Evolutionary conservation across 768 basidiomycete species (phyloP).

Genomic region (Agaricus sinodeliciosus): DNA sequence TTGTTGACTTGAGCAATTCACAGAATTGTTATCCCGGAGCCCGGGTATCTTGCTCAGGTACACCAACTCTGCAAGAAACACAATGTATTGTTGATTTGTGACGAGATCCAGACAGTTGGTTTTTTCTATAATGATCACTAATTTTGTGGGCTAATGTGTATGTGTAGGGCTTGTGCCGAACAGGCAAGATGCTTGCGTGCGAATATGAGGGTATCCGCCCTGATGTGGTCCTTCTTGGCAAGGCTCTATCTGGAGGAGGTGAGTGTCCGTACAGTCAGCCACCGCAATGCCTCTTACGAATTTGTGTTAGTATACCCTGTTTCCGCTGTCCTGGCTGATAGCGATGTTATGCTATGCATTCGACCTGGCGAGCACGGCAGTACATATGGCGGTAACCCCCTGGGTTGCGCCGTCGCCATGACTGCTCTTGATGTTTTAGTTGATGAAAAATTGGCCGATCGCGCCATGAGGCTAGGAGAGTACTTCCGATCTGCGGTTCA

Average conservation of each 20-base stretch:
- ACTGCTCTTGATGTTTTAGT: constrained; percentile 88
- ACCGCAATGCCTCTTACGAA: not conserved
- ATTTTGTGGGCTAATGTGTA: not conserved
- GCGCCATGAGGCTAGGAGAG: constrained; percentile 74
- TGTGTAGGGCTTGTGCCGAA: constrained; percentile 76
- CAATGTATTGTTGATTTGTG: constrained; percentile 94
- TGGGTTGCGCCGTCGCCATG: constrained; percentile 95
- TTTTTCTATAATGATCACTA: not conserved
- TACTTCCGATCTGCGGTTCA: constrained; percentile 64
- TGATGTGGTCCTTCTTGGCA: constrained; percentile 90
- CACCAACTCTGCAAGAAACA: constrained; percentile 85
- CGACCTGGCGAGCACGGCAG: constrained; percentile 93
- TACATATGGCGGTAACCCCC: constrained; percentile 94
- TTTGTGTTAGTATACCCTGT: constrained; percentile 78
- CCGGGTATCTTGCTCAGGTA: constrained; percentile 75
- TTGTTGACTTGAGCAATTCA: not conserved
- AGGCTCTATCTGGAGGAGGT: constrained; percentile 95
- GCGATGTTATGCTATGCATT: constrained; percentile 92
- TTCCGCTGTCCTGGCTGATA: constrained; percentile 87
- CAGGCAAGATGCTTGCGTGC: constrained; percentile 89
- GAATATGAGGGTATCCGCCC: constrained; percentile 86
- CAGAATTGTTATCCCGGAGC: constrained; percentile 88
- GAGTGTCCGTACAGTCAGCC: constrained; percentile 19
- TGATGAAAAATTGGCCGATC: constrained; percentile 78
- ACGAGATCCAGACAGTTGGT: constrained; percentile 92